These are phyloP conservation scores for Podosphaera fusca DNA, from an alignment of 2,329 filamentous ascomycete species.

Conservation along the genomic window DNA sequence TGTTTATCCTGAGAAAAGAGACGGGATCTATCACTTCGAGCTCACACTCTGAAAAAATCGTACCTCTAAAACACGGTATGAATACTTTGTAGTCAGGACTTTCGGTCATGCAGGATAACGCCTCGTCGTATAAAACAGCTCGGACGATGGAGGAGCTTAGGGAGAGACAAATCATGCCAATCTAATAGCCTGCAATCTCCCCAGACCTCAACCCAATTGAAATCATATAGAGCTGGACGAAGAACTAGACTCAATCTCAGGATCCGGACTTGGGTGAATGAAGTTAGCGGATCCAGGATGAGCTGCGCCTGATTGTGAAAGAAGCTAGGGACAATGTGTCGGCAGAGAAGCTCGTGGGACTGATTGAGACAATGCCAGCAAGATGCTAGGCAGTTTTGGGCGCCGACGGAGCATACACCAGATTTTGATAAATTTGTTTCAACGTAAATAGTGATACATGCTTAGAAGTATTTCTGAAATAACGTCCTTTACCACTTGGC, in stretches of 20 bases:
- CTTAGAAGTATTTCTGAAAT: not conserved
- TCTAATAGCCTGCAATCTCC: slow-evolving; percentile 5
- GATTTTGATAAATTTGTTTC: not conserved
- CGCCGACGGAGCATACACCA: slow-evolving; percentile 1
- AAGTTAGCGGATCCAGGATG: slow-evolving; percentile 3
- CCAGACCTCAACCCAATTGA: slow-evolving; percentile 8
- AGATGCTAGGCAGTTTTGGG: slow-evolving; percentile 3
- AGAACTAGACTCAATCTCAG: slow-evolving; percentile 7
- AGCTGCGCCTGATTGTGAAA: slow-evolving; percentile 3
- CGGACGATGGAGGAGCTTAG: not conserved
- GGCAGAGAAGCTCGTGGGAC: slow-evolving; percentile 1
- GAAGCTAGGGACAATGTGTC: slow-evolving; percentile 7
- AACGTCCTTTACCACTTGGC: no score
- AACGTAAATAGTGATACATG: not conserved
- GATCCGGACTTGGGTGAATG: slow-evolving; percentile 3
- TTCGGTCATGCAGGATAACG: not conserved
- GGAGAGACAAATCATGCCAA: not conserved
- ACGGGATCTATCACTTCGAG: no score
- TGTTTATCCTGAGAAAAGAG: not conserved
- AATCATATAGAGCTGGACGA: slow-evolving; percentile 7
- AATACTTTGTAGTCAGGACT: not conserved
- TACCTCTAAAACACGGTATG: no score
- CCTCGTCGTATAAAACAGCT: not conserved
- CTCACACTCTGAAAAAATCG: no score
- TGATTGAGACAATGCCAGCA: slow-evolving; percentile 2